Evolutionary conservation across 108 stramenopile species (phyloP).

Genomic region (Thalassiosira profunda): DNA sequence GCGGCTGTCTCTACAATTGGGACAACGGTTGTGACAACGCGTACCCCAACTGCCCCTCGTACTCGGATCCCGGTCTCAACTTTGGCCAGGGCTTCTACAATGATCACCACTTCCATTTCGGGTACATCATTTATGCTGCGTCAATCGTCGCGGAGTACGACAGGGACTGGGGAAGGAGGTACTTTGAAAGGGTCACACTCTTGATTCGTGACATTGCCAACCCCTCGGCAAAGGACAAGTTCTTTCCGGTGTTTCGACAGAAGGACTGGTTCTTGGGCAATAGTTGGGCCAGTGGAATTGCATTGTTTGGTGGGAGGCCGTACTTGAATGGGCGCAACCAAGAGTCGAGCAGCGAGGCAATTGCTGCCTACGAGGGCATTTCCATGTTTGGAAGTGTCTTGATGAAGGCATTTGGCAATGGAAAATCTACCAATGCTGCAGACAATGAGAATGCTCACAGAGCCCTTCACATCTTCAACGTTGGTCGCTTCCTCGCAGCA

Average conservation of each 20-base stretch:
- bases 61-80: slow-evolving; percentile 84
- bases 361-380: slow-evolving; percentile 92
- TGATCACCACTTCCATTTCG: slow-evolving; percentile 96
- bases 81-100: slow-evolving; percentile 96
- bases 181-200: slow-evolving; percentile 83
- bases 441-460: slow-evolving; percentile 53
- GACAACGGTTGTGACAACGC: slow-evolving; percentile 67
- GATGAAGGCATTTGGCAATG: slow-evolving; percentile 52
- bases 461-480: slow-evolving; percentile 58
- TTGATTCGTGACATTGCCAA: slow-evolving; percentile 94
- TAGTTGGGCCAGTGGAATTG: slow-evolving; percentile 94
- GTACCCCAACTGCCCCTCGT: slow-evolving; percentile 87
- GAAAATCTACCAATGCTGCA: slow-evolving; percentile 12
- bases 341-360: slow-evolving; percentile 93
- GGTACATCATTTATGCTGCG: slow-evolving; percentile 95
- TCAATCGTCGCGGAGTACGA: slow-evolving; percentile 88
- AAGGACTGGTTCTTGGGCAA: slow-evolving; percentile 88
- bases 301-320: slow-evolving; percentile 61
- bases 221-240: slow-evolving; percentile 76
- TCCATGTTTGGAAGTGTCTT: slow-evolving; percentile 90
- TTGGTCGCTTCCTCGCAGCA: slow-evolving; percentile 74
- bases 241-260: slow-evolving; percentile 89
- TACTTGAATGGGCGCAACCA: slow-evolving; percentile 96
- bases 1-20: slow-evolving; percentile 91
- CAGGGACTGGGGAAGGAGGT: slow-evolving; percentile 78